These are phyloP conservation scores for Lavandula angustifolia DNA, from an alignment of 257 asterid genomes.

Conservation along the genomic window DNA sequence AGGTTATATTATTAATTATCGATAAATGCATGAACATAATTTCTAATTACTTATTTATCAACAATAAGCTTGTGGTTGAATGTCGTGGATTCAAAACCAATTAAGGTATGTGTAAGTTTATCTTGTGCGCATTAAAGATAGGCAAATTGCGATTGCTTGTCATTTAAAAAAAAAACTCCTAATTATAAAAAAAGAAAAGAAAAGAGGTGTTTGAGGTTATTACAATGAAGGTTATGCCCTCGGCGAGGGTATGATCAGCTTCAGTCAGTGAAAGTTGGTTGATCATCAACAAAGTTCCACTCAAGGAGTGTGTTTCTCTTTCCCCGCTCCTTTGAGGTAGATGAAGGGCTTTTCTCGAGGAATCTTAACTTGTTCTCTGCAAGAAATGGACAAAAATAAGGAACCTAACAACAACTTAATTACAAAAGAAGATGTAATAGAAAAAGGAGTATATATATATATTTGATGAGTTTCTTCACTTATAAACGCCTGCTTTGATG, in stretches of 20 bases:
- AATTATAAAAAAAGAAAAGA: too few relatives aligned
- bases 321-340: slow-evolving; percentile 67
- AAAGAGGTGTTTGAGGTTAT: slow-evolving; percentile 33
- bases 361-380: slow-evolving; percentile 63
- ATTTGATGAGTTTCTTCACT: slow-evolving; percentile 30
- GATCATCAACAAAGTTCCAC: slow-evolving; percentile 45
- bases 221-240: slow-evolving; percentile 57
- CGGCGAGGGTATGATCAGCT: slow-evolving; percentile 57
- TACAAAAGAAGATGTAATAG: neutral
- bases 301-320: slow-evolving; percentile 36
- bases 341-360: slow-evolving; percentile 57
- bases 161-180: too few relatives aligned
- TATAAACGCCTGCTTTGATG: slow-evolving; percentile 49
- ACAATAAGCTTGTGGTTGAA: too few relatives aligned
- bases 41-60: too few relatives aligned
- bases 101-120: too few relatives aligned
- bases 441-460: rapidly evolving
- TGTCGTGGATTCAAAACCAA: too few relatives aligned
- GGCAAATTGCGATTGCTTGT: too few relatives aligned
- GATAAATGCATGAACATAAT: too few relatives aligned
- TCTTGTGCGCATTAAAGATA: too few relatives aligned
- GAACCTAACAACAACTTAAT: neutral
- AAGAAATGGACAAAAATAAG: neutral
- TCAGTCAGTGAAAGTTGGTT: slow-evolving; percentile 60
- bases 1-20: too few relatives aligned